Evolutionary conservation across 441 rosid genomes (phyloP), one percentile per base, ranked within the genome.

Genomic region (Gossypium trilobum): DNA sequence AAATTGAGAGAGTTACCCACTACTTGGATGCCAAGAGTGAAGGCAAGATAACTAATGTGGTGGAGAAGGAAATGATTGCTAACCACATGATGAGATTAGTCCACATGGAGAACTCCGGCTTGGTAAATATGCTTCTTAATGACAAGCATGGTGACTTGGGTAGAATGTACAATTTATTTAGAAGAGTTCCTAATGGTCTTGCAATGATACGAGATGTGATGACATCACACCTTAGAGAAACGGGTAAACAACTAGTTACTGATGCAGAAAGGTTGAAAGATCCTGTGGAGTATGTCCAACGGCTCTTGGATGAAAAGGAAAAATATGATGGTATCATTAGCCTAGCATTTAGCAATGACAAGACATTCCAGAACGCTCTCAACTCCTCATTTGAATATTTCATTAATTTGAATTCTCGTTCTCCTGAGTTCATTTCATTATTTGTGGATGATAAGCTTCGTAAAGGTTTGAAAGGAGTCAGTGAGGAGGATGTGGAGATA

Each of bases 71-170:
- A 88, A 94, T 92, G 97, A 88, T 94, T 73, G 94, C 91, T 52
- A 92, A 87, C 81, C 97, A 94, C 92, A 92, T 92, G 99, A 82
- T 77, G 81, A 86, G 97, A 60, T 81, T 94, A 56, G 97, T 94
- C 54, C 99, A 94, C 80, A 92, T 94, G 97, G 99, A 94, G 84
- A 88, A 89, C 77, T 94, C 97, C 4, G 99, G 97, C 59, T 76
- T 92, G 80, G 95, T 92, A 72, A 84, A 92, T 81, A 92, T 94
- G 97, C 94, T 94, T 77, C 86, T 94, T 62, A 89, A 94, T 67
- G 96, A 94, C 68, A 90, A 85, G 79, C 87, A 89, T 70, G 92
- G 86, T 20, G 97, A 94, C 85, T 77, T 90, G 85, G 88, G 91
- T 76, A 85, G 99, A 73, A 94, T 94, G 97, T 94, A 92, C 84